These are phyloP conservation scores for Liriodendron chinense DNA, from an alignment of 164 flowering plant genomes.

Conservation along the genomic window DNA sequence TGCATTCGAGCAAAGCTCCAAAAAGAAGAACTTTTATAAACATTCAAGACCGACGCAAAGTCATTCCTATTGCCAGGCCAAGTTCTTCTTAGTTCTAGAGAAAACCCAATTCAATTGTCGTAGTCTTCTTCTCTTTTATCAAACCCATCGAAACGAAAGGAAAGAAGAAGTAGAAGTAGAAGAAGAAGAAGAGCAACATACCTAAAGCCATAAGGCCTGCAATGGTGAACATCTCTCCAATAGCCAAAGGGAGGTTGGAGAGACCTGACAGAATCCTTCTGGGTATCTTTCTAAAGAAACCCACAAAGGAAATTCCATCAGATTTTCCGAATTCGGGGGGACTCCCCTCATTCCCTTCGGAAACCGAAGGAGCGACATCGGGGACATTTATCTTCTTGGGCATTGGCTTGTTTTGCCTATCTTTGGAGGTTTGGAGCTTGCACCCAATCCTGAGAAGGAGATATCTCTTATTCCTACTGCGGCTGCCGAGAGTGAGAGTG, in stretches of 20 bases:
- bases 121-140: not conserved
- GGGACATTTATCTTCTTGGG: conserved; percentile 49
- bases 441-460: conserved; percentile 23
- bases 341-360: conserved; percentile 31
- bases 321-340: conserved; percentile 12
- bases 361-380: conserved; percentile 45
- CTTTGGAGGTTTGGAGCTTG: conserved; percentile 38
- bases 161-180: not conserved
- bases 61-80: not conserved
- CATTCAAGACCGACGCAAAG: not conserved
- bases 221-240: conserved; percentile 79
- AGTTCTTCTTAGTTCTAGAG: not conserved
- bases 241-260: conserved; percentile 84
- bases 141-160: not conserved
- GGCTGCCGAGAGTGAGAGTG: not conserved
- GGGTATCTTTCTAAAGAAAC: conserved; percentile 43
- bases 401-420: conserved; percentile 20
- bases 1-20: too few relatives aligned
- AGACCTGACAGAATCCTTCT: conserved; percentile 53
- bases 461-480: conserved; percentile 3
- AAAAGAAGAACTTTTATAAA: too few relatives aligned
- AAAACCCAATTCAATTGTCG: not conserved
- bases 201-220: conserved; percentile 93
- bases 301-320: conserved; percentile 8
- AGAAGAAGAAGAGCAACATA: conserved; percentile 22